Percentiles rank a stretch among this genome's conserved stretches.
phyloP scores from a whole-genome alignment of 768 basidiomycete species.

The Pulveroboletus frians region DNA sequence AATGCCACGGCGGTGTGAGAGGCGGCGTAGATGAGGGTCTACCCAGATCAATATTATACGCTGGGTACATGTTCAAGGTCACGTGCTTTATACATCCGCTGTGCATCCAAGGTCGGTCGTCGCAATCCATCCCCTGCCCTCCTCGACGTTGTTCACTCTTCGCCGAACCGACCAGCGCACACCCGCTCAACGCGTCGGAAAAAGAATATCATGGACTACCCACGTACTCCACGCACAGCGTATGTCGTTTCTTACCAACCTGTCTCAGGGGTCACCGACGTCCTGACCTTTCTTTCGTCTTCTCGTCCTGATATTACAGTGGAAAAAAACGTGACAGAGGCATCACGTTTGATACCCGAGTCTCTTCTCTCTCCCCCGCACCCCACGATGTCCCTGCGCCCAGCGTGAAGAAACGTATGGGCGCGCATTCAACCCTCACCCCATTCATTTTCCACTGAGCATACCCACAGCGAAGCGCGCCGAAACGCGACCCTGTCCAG shows the following conservation, averaged over 20 bases:
- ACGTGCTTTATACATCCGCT: conserved; percentile 1
- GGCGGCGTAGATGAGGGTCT: background rate
- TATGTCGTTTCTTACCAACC: conserved; percentile 11
- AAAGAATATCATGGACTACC: conserved; percentile 8
- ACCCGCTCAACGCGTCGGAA: background rate
- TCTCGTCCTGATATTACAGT: conserved; percentile 18
- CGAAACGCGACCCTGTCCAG: conserved; percentile 70
- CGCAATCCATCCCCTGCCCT: conserved; percentile 10
- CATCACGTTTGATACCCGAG: conserved; percentile 9
- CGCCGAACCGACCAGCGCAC: background rate
- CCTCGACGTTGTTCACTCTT: conserved; percentile 1
- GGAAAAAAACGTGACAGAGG: conserved; percentile 48
- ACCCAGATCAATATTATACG: too few relatives aligned
- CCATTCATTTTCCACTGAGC: background rate
- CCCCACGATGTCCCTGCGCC: conserved; percentile 28
- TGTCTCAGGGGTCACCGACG: background rate
- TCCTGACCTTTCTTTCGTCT: background rate
- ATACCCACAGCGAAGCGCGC: conserved; percentile 56
- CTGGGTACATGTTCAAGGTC: background rate
- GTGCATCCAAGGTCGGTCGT: conserved; percentile 12
- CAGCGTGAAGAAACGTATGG: conserved; percentile 48
- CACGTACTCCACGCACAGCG: conserved; percentile 16
- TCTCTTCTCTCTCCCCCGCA: conserved; percentile 32
- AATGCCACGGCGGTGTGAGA: background rate
- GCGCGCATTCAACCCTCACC: background rate